Conservation (phyloP, 2,329 filamentous ascomycete species). For the Ophiostoma piceae region DNA sequence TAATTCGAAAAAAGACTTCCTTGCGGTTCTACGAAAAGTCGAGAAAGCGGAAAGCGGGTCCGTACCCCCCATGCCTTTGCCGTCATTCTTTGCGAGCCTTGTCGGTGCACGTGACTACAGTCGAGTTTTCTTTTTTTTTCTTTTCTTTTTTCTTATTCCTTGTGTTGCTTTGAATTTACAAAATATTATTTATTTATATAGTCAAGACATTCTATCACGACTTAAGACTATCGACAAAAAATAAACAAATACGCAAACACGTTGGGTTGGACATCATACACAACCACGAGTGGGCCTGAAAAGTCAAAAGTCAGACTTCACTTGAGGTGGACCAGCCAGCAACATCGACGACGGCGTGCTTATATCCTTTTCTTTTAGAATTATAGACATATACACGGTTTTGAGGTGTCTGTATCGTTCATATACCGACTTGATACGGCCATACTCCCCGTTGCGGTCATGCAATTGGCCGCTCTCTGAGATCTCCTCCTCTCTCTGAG, state of each 20-base stretch:
- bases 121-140: not conserved
- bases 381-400: not conserved
- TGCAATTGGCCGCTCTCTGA: not conserved
- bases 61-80: not conserved
- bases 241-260: not conserved
- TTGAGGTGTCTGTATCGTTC: not conserved
- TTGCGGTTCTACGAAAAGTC: not conserved
- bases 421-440: not conserved
- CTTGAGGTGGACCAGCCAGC: not conserved
- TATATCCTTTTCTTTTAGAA: not conserved
- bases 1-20: constrained; percentile 9
- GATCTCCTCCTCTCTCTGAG: not conserved
- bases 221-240: not conserved
- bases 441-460: constrained; percentile 15
- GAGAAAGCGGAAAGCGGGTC: not conserved
- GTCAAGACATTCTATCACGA: not conserved
- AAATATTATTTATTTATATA: too few species aligned
- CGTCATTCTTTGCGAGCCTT: not conserved
- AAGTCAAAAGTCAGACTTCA: not conserved
- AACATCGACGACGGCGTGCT: not conserved
- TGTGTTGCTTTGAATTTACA: too few species aligned
- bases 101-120: constrained; percentile 4
- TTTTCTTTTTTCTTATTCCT: too few species aligned
- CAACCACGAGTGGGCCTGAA: constrained; percentile 1
- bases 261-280: not conserved